Percentiles rank a stretch among this genome's conserved stretches.
Evolutionary conservation across 176 grass and related monocot genomes (phyloP).

Genomic region (Eleusine coracana): DNA sequence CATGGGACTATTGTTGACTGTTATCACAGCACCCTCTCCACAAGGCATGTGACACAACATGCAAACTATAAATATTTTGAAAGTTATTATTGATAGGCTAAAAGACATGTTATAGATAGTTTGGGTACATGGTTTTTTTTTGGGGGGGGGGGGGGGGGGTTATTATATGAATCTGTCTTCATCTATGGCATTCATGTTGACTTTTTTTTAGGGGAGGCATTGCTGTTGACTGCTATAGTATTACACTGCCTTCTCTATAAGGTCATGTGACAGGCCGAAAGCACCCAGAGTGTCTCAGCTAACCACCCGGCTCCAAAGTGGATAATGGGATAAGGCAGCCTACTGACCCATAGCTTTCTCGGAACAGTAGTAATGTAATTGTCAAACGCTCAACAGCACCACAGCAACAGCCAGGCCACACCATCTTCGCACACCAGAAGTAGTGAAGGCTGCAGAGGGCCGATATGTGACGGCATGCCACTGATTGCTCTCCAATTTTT

Average conservation of each 20-base stretch:
- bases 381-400: slow-evolving; percentile 18
- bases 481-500: neutral
- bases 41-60: neutral
- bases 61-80: too few species aligned
- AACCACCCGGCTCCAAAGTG: slow-evolving; percentile 25
- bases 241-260: neutral
- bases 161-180: too few species aligned
- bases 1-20: neutral
- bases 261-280: neutral
- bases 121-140: too few species aligned
- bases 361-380: neutral
- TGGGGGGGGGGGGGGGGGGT: too few species aligned
- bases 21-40: neutral
- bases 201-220: neutral
- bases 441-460: neutral
- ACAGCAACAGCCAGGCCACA: neutral
- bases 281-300: neutral
- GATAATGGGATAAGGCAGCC: slow-evolving; percentile 41
- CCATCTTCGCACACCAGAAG: neutral
- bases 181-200: neutral
- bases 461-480: neutral
- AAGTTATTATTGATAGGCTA: too few species aligned
- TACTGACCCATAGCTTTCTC: slow-evolving; percentile 22
- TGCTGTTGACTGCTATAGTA: neutral
- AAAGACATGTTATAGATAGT: too few species aligned